These are phyloP conservation scores for Kluyveromyces siamensis DNA, from an alignment of 805 yeast genomes.

Conservation along the genomic window DNA sequence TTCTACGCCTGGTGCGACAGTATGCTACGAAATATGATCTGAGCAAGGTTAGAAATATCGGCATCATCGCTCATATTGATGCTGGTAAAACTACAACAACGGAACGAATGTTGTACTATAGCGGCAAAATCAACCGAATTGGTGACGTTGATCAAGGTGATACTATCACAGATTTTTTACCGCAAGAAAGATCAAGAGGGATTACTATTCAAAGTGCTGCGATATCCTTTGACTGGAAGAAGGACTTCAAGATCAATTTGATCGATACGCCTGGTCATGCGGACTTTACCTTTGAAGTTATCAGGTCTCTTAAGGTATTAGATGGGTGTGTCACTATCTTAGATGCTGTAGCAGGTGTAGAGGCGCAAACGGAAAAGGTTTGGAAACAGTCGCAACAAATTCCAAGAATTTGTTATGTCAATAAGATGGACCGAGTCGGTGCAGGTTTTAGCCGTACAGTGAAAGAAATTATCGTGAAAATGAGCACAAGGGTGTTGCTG, in stretches of 20 bases:
- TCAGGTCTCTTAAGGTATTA: constrained; percentile 75
- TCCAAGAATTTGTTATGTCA: constrained; percentile 74
- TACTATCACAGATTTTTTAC: constrained; percentile 86
- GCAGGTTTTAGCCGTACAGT: constrained; percentile 92
- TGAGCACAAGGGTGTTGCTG: constrained; percentile 64
- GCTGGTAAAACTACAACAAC: constrained; percentile 99
- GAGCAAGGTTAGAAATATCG: constrained; percentile 63
- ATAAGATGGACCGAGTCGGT: constrained; percentile 95
- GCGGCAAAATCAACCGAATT: constrained; percentile 69
- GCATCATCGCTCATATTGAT: constrained; percentile 97
- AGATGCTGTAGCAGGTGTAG: constrained; percentile 97
- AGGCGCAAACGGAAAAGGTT: constrained; percentile 95
- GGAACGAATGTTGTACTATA: constrained; percentile 85
- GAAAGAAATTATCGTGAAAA: constrained; percentile 66
- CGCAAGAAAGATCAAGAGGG: constrained; percentile 86
- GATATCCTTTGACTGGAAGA: constrained; percentile 79
- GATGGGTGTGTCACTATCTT: constrained; percentile 92
- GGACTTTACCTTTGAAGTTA: constrained; percentile 93
- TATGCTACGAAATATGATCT: constrained; percentile 12
- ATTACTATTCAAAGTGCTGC: constrained; percentile 97
- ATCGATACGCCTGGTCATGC: constrained; percentile 99
- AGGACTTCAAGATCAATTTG: constrained; percentile 59
- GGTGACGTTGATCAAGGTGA: constrained; percentile 97
- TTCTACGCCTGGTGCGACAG: constrained; percentile 4
- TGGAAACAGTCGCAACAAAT: constrained; percentile 81